phyloP scores from a whole-genome alignment of 1,139 yeast genomes.

The Debaryomyces coudertii region DNA sequence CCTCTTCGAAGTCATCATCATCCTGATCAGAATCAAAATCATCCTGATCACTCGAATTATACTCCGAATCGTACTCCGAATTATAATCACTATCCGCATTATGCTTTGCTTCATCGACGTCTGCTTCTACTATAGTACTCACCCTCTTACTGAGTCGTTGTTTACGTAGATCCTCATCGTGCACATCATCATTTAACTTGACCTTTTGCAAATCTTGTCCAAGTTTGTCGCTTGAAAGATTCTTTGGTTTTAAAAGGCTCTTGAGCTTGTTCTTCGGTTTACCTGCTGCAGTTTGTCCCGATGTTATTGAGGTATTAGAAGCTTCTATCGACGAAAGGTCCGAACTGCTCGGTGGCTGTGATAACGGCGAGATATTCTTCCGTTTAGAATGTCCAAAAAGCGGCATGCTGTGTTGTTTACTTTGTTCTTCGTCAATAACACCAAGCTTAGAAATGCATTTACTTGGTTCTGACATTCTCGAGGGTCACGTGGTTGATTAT shows the following conservation, averaged over 20 bases:
- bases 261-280: slow-evolving; percentile 5
- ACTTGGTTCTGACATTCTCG: neutral
- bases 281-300: neutral
- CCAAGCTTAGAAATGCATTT: neutral
- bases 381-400: slow-evolving; percentile 1
- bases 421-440: neutral
- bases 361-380: neutral
- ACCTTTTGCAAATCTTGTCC: neutral
- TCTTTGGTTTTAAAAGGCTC: slow-evolving; percentile 6
- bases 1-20: slow-evolving; percentile 16
- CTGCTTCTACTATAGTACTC: slow-evolving; percentile 28
- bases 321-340: neutral
- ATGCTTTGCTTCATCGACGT: slow-evolving; percentile 5
- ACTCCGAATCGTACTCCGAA: slow-evolving; percentile 25
- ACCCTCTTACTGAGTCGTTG: slow-evolving; percentile 19
- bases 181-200: neutral
- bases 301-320: neutral
- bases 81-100: slow-evolving; percentile 29
- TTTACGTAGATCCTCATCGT: neutral
- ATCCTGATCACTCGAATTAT: slow-evolving; percentile 22
- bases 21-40: slow-evolving; percentile 28
- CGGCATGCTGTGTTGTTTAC: neutral
- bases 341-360: neutral
- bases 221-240: slow-evolving; percentile 1
- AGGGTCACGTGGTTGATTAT: neutral